Percentiles rank a stretch among this genome's conserved stretches.
Evolutionary conservation across 495 filamentous ascomycete genomes (phyloP).

Genomic region (Achaetomiella virescens): DNA sequence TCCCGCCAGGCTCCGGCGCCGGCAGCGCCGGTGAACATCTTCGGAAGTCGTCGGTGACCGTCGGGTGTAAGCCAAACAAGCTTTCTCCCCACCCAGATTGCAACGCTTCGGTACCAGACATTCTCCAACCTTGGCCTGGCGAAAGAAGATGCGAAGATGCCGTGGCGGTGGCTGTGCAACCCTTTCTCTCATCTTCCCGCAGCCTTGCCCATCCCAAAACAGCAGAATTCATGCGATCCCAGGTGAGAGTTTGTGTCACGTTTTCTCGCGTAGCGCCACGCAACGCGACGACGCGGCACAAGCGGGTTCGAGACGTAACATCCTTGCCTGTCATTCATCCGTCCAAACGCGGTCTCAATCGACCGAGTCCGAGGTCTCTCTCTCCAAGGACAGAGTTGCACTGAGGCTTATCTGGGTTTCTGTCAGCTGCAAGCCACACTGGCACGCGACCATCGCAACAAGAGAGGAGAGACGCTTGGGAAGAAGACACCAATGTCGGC

Average conservation of each 20-base stretch:
- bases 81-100: background rate
- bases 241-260: slow-evolving; percentile 4
- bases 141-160: background rate
- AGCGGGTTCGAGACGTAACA: background rate
- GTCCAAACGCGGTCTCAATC: background rate
- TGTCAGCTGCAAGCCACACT: too few species aligned
- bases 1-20: too few species aligned
- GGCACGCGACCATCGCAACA: too few species aligned
- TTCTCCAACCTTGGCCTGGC: background rate
- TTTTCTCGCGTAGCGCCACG: slow-evolving; percentile 7
- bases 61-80: background rate
- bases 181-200: slow-evolving; percentile 2
- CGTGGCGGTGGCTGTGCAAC: slow-evolving; percentile 9
- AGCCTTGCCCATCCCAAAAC: background rate
- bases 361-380: slow-evolving; percentile 3
- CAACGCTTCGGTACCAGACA: background rate
- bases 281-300: slow-evolving; percentile 2
- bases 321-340: background rate
- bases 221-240: background rate
- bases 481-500: background rate
- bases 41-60: background rate
- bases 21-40: too few species aligned
- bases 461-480: too few species aligned
- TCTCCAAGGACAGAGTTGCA: too few species aligned
- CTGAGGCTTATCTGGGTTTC: too few species aligned